Evolutionary conservation across 192 early-diverging fungal species (phyloP).

Genomic region (Rhizophagus sp.): DNA sequence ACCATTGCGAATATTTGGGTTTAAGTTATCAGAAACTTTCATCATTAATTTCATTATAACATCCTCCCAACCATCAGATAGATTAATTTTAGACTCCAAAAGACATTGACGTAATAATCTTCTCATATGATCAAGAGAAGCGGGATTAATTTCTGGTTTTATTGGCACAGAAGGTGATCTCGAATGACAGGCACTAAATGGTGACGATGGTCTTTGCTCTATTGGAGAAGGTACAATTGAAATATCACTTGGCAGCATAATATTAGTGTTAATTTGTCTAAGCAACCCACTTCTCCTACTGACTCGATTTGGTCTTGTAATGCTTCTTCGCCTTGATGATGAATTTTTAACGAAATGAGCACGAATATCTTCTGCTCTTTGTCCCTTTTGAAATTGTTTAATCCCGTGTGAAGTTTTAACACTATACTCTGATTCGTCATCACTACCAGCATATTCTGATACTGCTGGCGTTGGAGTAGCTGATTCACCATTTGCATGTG

Average conservation of each 20-base stretch:
- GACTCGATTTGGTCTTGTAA: constrained; percentile 43
- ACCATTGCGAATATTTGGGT: constrained; percentile 68
- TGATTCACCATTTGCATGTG: constrained; percentile 20
- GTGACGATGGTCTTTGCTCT: constrained; percentile 39
- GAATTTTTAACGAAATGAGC: constrained; percentile 51
- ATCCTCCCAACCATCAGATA: constrained; percentile 61
- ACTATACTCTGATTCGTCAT: constrained; percentile 45
- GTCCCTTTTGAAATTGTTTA: constrained; percentile 31
- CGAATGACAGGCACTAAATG: constrained; percentile 36
- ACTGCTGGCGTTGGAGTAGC: constrained; percentile 24
- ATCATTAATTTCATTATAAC: constrained; percentile 72
- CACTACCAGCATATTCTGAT: constrained; percentile 38
- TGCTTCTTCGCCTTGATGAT: constrained; percentile 46
- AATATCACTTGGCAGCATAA: constrained; percentile 41
- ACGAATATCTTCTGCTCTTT: constrained; percentile 51
- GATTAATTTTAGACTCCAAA: constrained; percentile 61
- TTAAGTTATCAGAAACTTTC: constrained; percentile 60
- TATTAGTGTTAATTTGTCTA: constrained; percentile 41
- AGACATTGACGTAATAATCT: constrained; percentile 72
- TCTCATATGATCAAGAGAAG: constrained; percentile 68
- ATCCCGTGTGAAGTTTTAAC: constrained; percentile 23
- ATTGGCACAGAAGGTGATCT: constrained; percentile 35
- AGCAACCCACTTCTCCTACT: constrained; percentile 33
- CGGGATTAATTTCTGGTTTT: constrained; percentile 59
- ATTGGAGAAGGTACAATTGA: constrained; percentile 38